Evolutionary conservation across 139 green algal genomes (phyloP), one percentile per base, ranked within the genome.

Genomic region (Chlamydomonas incerta): DNA sequence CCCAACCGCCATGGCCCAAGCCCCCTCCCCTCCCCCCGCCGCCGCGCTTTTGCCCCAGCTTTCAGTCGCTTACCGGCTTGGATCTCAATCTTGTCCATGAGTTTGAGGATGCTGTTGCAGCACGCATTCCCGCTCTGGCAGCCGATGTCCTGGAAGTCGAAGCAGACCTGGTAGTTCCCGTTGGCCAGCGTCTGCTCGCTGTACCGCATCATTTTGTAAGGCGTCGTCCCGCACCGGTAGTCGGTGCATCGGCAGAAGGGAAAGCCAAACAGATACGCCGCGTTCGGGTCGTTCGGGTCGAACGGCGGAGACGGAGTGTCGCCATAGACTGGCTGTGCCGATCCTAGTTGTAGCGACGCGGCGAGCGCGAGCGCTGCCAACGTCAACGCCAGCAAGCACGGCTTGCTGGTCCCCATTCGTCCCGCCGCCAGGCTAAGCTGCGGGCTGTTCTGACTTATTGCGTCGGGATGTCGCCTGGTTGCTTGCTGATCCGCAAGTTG

Each of bases 351-450:
- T 6, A 76, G 79, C 31, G 46, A 75, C 3, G 31, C 33, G 13
- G 66, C 79, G 3, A 85, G 31, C 10, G 75, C 23, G 10, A 68
- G 18, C 1, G 33, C 20, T 18, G 79, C 47, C 13, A 75, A 35
- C 2, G 23, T 57, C 47, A 31, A n/a, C 6, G n/a, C 67, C 31
- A 75, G 79, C 66, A 75, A 75, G n/a, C 79, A 2, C 10, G 47
- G 79, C 66, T 55, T 75, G 66, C 79, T 67, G 66, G 79, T 85
- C 79, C 79, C 79, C 79, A 85, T 85, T 68, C 63, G 47, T 62
- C 79, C 79, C 47, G 63, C 77, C 41, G 21, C n/a, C 21, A 55
- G 28, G 26, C 24, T n/a, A 67, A 31, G 60, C 60, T 67, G 10
- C 24, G 60, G 41, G 41, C 41, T 50, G 41, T 50, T 50, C 8